Evolutionary conservation across 2,329 filamentous ascomycete genomes (phyloP).

Genomic region (Penicillium sp.): DNA sequence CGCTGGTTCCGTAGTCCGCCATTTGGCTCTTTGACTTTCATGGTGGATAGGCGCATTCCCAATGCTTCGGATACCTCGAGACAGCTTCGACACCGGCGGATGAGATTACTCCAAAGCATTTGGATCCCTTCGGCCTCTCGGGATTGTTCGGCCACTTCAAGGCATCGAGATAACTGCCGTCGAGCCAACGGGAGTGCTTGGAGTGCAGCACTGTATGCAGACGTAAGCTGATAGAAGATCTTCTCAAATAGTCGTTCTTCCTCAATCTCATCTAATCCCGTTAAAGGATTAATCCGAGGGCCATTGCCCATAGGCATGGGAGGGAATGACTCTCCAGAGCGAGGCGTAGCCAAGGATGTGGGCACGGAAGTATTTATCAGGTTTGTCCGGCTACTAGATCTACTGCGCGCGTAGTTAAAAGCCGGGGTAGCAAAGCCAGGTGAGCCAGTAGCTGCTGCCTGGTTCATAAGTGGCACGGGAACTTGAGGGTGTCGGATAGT

Average conservation of each 20-base stretch:
- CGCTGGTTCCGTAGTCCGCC: constrained; percentile 61
- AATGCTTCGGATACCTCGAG: constrained; percentile 73
- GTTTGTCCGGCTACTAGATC: constrained; percentile 55
- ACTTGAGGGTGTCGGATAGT: constrained; percentile 48
- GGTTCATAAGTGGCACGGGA: constrained; percentile 32
- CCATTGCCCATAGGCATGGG: constrained; percentile 45
- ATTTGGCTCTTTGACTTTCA: constrained; percentile 82
- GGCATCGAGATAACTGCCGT: constrained; percentile 63
- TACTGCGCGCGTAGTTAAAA: constrained; percentile 40
- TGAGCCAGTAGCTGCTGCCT: constrained; percentile 28
- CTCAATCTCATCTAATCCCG: constrained; percentile 66
- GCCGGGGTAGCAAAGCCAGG: constrained; percentile 30
- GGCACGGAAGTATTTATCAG: constrained; percentile 48
- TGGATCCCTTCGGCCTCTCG: constrained; percentile 61
- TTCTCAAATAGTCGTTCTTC: constrained; percentile 80
- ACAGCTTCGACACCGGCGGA: constrained; percentile 69
- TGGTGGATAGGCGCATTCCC: constrained; percentile 69
- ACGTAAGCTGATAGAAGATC: constrained; percentile 74
- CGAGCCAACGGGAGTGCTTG: constrained; percentile 70
- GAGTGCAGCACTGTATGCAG: constrained; percentile 71
- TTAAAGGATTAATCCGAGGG: constrained; percentile 54
- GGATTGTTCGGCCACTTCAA: constrained; percentile 63
- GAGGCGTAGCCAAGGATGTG: constrained; percentile 64
- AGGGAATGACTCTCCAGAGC: constrained; percentile 79
- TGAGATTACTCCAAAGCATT: constrained; percentile 68